Conservation (phyloP, 2,329 filamentous ascomycete genomes). For the Aspergillus pseudotamarii region DNA sequence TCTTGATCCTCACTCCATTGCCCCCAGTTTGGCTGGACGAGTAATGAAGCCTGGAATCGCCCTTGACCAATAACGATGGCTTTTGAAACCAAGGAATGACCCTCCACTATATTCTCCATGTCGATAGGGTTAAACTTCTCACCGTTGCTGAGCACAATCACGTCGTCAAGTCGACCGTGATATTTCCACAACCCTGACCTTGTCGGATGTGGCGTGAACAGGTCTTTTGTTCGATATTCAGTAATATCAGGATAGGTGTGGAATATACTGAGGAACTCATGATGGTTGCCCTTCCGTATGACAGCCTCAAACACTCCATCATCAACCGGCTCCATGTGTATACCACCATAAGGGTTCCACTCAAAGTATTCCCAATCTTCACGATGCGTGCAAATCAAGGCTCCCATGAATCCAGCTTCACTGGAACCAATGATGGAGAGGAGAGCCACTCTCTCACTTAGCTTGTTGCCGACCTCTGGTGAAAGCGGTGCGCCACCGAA, state of each 20-base stretch:
- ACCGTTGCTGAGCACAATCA: conserved; percentile 46
- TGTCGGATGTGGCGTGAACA: conserved; percentile 42
- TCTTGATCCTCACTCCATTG: conserved; percentile 1
- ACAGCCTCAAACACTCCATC: conserved; percentile 26
- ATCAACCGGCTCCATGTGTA: conserved; percentile 6
- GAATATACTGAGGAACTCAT: conserved; percentile 14
- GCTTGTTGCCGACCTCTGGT: neutral
- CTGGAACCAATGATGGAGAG: conserved; percentile 1
- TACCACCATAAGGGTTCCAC: conserved; percentile 21
- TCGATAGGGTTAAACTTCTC: conserved; percentile 48
- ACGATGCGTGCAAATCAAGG: conserved; percentile 9
- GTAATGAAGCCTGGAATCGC: conserved; percentile 35
- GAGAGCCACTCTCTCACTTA: neutral
- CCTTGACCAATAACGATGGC: conserved; percentile 38
- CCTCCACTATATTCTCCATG: conserved; percentile 38
- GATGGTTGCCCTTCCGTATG: conserved; percentile 8
- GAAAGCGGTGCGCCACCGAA: neutral
- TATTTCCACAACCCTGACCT: conserved; percentile 24
- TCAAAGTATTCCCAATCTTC: conserved; percentile 28
- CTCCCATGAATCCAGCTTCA: conserved; percentile 13
- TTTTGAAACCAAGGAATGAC: conserved; percentile 32
- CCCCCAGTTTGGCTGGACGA: conserved; percentile 38
- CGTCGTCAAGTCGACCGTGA: conserved; percentile 36
- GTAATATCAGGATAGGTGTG: conserved; percentile 24
- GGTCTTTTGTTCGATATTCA: conserved; percentile 24